phyloP scores from a whole-genome alignment of 306 rosid species.

The Prunus davidiana region DNA sequence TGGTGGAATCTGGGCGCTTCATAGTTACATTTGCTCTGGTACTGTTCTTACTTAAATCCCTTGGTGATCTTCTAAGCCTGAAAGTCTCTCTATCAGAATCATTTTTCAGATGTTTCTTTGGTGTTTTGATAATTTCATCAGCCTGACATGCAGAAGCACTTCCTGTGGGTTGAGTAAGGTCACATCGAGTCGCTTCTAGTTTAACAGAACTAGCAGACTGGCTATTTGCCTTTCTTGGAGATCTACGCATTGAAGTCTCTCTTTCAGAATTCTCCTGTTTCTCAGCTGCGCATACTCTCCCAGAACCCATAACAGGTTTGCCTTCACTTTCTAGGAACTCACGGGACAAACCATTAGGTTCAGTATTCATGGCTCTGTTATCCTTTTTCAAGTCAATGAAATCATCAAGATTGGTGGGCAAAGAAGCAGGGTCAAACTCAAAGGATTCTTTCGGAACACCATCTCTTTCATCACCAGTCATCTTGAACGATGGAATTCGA shows the following conservation, averaged over 20 bases:
- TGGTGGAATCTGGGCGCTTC: conserved; percentile 30
- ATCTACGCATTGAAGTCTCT: conserved; percentile 33
- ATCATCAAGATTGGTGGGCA: conserved; percentile 45
- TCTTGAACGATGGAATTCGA: conserved; percentile 60
- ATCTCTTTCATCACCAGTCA: conserved; percentile 73
- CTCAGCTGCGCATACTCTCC: conserved; percentile 18
- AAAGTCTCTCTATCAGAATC: conserved; percentile 22
- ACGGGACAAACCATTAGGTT: conserved; percentile 10
- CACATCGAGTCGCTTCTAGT: conserved; percentile 19
- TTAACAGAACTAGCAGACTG: conserved; percentile 19
- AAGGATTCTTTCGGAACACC: conserved; percentile 76
- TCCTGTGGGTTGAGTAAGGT: conserved; percentile 19
- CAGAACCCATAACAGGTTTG: conserved; percentile 28
- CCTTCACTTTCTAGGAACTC: conserved; percentile 29
- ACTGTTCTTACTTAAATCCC: conserved; percentile 50
- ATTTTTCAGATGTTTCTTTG: conserved; percentile 41
- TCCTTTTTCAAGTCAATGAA: conserved; percentile 30
- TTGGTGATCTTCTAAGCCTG: conserved; percentile 53
- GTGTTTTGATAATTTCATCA: conserved; percentile 31
- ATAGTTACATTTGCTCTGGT: conserved; percentile 27
- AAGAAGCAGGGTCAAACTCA: conserved; percentile 83
- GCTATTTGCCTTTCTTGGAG: conserved; percentile 35
- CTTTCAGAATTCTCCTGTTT: conserved; percentile 20
- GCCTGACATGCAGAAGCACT: conserved; percentile 26
- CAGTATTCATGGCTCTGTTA: conserved; percentile 20